phyloP scores from a whole-genome alignment of 768 basidiomycete species.

The Strobilomyces echinocephalus region DNA sequence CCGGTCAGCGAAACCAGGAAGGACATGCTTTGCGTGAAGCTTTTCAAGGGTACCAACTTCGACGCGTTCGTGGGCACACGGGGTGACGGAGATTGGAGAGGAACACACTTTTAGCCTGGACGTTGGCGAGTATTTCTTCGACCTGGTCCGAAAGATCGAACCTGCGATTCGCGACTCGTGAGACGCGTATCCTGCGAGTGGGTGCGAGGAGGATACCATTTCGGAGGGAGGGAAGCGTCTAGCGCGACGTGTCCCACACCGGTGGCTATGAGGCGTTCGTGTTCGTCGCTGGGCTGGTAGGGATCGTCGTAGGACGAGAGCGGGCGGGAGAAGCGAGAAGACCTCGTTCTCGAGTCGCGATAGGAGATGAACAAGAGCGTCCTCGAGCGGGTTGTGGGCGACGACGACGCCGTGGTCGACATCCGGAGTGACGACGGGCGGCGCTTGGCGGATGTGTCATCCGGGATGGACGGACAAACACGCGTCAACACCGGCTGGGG shows the following conservation, averaged over 20 bases:
- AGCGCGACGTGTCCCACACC: conserved; percentile 44
- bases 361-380: conserved; percentile 93
- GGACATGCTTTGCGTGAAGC: conserved; percentile 91
- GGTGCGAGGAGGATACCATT: conserved; percentile 53
- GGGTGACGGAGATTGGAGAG: conserved; percentile 7
- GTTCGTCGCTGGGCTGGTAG: conserved; percentile 48
- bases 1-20: conserved; percentile 96
- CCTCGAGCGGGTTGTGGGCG: conserved; percentile 70
- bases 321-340: conserved; percentile 38
- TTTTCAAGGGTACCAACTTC: conserved; percentile 88
- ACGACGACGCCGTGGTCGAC: conserved; percentile 29
- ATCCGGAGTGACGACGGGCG: conserved; percentile 22
- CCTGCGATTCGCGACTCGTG: conserved; percentile 43
- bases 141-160: conserved; percentile 91
- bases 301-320: conserved; percentile 45
- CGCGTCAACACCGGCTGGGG: conserved; percentile 16
- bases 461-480: conserved; percentile 16
- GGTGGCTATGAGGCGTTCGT: conserved; percentile 56
- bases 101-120: conserved; percentile 72
- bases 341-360: conserved; percentile 65
- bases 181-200: conserved; percentile 2
- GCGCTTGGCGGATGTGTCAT: conserved; percentile 17
- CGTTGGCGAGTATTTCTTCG: conserved; percentile 64
- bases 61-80: conserved; percentile 13
- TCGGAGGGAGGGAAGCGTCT: conserved; percentile 68